These are phyloP conservation scores for Zea luxurians DNA, from an alignment of 176 grass and related monocot genomes.

Conservation along the genomic window DNA sequence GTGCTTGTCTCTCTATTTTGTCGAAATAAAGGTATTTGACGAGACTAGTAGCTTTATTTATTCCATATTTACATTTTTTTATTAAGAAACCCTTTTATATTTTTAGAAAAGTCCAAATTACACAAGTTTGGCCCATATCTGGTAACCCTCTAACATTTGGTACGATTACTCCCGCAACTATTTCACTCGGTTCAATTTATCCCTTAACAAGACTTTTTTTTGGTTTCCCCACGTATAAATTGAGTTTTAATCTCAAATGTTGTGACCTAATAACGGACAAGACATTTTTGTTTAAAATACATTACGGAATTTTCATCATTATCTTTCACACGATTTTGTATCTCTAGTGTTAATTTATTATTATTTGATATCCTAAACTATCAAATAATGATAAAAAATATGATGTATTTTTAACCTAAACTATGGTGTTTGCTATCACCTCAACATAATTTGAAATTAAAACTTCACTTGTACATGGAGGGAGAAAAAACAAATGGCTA, in stretches of 20 bases:
- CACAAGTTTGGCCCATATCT: neutral
- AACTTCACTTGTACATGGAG: no score
- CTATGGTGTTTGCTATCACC: neutral
- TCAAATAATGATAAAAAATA: neutral
- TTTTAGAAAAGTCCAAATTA: neutral
- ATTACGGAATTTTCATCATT: neutral
- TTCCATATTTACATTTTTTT: neutral
- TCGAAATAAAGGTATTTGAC: neutral
- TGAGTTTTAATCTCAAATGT: neutral
- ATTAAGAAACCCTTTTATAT: neutral
- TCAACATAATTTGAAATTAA: neutral
- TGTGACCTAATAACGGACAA: neutral
- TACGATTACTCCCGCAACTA: neutral
- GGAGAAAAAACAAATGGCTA: no score
- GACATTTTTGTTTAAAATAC: neutral
- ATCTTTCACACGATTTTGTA: neutral
- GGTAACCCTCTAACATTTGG: neutral
- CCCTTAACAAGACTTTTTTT: neutral
- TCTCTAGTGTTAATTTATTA: neutral
- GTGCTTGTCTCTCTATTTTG: constrained; percentile 1
- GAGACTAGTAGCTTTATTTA: neutral
- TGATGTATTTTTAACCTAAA: neutral
- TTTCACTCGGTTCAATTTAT: neutral
- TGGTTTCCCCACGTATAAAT: neutral
- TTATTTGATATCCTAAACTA: neutral